Percentiles rank a stretch among this genome's conserved stretches.
Conservation (phyloP, 805 yeast species). For the Candida boleticola region DNA sequence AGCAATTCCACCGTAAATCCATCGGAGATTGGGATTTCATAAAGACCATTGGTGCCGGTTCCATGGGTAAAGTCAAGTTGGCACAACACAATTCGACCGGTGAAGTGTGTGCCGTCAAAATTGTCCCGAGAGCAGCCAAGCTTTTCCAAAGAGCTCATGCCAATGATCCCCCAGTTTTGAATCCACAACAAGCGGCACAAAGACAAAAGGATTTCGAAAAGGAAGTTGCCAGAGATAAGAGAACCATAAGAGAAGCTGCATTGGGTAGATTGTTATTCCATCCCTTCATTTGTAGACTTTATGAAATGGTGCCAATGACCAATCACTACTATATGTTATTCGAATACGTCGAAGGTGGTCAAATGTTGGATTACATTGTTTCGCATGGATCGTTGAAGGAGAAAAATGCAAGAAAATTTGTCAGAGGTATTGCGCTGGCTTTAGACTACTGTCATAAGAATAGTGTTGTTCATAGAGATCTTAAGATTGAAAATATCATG, state of each 20-base stretch:
- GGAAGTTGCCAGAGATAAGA: constrained; percentile 84
- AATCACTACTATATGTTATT: constrained; percentile 95
- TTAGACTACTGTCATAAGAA: constrained; percentile 90
- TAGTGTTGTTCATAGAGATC: constrained; percentile 94
- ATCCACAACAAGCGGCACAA: constrained; percentile 54
- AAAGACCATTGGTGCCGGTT: constrained; percentile 96
- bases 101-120: constrained; percentile 88
- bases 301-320: constrained; percentile 95
- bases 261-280: constrained; percentile 86
- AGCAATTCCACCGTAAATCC: constrained; percentile 76
- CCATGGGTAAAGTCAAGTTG: constrained; percentile 97
- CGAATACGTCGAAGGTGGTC: constrained; percentile 97
- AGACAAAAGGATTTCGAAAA: constrained; percentile 71
- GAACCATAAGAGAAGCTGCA: constrained; percentile 95
- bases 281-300: constrained; percentile 86
- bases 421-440: constrained; percentile 92
- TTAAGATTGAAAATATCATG: constrained; percentile 94
- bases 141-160: constrained; percentile 70
- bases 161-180: constrained; percentile 63
- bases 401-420: constrained; percentile 89
- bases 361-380: constrained; percentile 93
- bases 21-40: constrained; percentile 97
- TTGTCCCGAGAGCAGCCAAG: constrained; percentile 86
- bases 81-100: constrained; percentile 82
- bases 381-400: constrained; percentile 94